Evolutionary conservation across 2,329 filamentous ascomycete species (phyloP).

Genomic region (Blastomyces parvus): DNA sequence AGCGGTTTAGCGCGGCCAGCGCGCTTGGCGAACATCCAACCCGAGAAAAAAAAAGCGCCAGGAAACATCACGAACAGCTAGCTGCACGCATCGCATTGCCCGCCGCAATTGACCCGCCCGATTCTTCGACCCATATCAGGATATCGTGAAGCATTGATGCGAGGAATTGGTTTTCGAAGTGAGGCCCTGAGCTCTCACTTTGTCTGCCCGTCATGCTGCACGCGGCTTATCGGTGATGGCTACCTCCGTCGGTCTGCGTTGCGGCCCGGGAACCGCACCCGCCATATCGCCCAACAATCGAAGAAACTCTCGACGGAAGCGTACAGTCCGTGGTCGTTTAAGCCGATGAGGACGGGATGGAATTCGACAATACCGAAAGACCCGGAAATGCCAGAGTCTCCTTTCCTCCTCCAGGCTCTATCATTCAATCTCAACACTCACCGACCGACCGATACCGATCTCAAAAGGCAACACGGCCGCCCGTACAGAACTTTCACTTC

Average conservation of each 20-base stretch:
- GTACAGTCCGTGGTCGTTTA: neutral
- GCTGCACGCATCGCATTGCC: neutral
- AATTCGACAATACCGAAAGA: slow-evolving; percentile 20
- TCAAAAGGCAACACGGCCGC: neutral
- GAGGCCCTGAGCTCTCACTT: slow-evolving; percentile 25
- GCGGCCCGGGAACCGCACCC: neutral
- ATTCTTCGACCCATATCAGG: neutral
- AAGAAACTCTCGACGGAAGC: neutral
- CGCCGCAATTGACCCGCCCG: neutral
- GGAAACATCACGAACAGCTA: neutral
- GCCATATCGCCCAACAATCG: neutral
- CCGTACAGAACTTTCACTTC: neutral
- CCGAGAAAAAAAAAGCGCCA: neutral
- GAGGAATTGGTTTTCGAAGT: slow-evolving; percentile 18
- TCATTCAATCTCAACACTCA: slow-evolving; percentile 4
- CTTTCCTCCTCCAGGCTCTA: slow-evolving; percentile 3
- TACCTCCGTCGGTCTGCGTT: neutral
- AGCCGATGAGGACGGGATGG: slow-evolving; percentile 21
- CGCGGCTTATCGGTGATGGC: slow-evolving; percentile 14
- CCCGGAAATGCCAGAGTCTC: neutral
- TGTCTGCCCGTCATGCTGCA: slow-evolving; percentile 20
- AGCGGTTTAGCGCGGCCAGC: slow-evolving; percentile 10
- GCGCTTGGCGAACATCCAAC: neutral
- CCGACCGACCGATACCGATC: neutral
- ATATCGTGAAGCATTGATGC: slow-evolving; percentile 17